Conservation (phyloP, 139 green algal species). For the Picochlorum sp. region DNA sequence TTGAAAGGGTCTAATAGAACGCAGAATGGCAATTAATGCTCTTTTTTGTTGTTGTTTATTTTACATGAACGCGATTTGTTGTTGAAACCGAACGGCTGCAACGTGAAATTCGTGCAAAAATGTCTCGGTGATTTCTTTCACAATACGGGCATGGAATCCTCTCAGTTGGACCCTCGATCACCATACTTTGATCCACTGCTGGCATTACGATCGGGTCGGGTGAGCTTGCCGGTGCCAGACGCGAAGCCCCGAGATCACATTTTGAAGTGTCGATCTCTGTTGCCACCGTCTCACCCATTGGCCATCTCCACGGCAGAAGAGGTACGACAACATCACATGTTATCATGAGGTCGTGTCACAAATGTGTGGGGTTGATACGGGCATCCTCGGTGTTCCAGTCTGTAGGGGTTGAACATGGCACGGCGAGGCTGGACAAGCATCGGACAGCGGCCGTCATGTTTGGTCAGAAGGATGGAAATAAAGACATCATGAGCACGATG, state of each 20-base stretch:
- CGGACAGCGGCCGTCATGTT: not conserved
- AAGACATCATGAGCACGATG: conserved; percentile 15
- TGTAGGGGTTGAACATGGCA: conserved; percentile 2
- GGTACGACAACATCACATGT: not conserved
- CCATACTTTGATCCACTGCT: conserved; percentile 10
- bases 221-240: conserved; percentile 42
- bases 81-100: too few relatives aligned
- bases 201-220: not conserved
- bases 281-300: conserved; percentile 38
- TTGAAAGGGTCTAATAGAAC: not conserved
- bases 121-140: too few relatives aligned
- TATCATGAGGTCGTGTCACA: not conserved
- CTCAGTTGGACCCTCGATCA: too few relatives aligned
- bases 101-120: too few relatives aligned
- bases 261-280: conserved; percentile 37
- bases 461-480: not conserved
- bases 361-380: not conserved
- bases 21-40: too few relatives aligned
- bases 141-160: too few relatives aligned
- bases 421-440: conserved; percentile 3
- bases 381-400: not conserved
- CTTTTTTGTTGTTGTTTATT: too few relatives aligned
- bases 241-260: conserved; percentile 52
- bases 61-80: too few relatives aligned
- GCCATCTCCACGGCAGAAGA: conserved; percentile 9